Base-by-base conservation (phyloP, 768 basidiomycete species). In the Kwoniella shandongensis region DNA sequence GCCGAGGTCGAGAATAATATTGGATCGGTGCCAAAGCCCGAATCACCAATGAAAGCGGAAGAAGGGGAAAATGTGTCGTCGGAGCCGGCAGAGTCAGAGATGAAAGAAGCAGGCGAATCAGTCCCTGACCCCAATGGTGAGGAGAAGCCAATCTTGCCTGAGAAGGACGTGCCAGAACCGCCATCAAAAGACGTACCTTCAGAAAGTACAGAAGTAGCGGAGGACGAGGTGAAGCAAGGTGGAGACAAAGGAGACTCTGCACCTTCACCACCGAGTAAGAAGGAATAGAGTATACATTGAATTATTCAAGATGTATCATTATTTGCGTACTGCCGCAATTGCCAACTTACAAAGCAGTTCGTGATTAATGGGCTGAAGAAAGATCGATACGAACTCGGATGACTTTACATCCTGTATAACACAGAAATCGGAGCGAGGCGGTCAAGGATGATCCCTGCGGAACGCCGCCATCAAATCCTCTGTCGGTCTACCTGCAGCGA, bases 371-470 rank as follows among this genome's bases (percentile, higher is more conserved):
- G n/a, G n/a, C n/a, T n/a, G n/a, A n/a, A n/a, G n/a, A n/a, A n/a
- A n/a, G n/a, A n/a, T n/a, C n/a, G n/a, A n/a, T n/a, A n/a, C n/a
- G n/a, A n/a, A n/a, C n/a, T n/a, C n/a, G n/a, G n/a, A n/a, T n/a
- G n/a, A n/a, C n/a, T n/a, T n/a, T n/a, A n/a, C n/a, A n/a, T n/a
- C n/a, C n/a, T n/a, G n/a, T n/a, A n/a, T n/a, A n/a, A n/a, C n/a
- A n/a, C n/a, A n/a, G n/a, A n/a, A n/a, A n/a, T n/a, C n/a, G n/a
- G n/a, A n/a, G n/a, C n/a, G n/a, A n/a, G 13, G 13, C 6, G 15
- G 18, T 41, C 15, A 47, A 8, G 54, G 54, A 51, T 64, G 59
- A 18, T 59, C 53, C 12, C 11, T 17, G 18, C 38, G 11, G 32
- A 59, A 64, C 22, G 20, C 20, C 20, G 30, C 44, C 5, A 49